Conservation (phyloP, 331 rosid genomes). For the Acacia concinna region DNA sequence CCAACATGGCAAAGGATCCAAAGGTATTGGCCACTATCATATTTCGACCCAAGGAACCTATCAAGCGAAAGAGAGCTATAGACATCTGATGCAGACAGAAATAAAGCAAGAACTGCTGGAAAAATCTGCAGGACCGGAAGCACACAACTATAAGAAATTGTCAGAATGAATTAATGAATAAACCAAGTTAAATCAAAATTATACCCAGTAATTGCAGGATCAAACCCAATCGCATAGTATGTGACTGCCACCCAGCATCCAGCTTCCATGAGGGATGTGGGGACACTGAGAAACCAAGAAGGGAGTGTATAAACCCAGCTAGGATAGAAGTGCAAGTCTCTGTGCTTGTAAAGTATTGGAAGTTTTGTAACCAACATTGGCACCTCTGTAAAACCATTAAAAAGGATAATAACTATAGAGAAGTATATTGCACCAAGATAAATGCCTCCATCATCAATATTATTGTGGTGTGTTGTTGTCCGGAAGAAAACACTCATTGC, state of each 20-base stretch:
- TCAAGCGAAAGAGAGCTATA: constrained; percentile 83
- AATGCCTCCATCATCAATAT: constrained; percentile 82
- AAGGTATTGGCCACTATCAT: constrained; percentile 97
- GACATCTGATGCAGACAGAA: constrained; percentile 98
- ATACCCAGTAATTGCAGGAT: constrained; percentile 81
- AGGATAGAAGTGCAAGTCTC: constrained; percentile 96
- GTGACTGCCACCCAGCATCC: constrained; percentile 94
- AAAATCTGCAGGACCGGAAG: constrained; percentile 66
- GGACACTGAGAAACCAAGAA: constrained; percentile 85
- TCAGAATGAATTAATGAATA: constrained; percentile 22
- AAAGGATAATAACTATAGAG: constrained; percentile 90
- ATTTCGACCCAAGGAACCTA: constrained; percentile 97
- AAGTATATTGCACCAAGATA: constrained; percentile 95
- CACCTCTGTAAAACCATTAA: constrained; percentile 96
- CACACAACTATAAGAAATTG: constrained; percentile 29
- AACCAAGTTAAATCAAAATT: constrained; percentile 28
- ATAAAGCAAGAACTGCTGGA: constrained; percentile 73
- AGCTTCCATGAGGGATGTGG: constrained; percentile 84
- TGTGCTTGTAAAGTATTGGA: constrained; percentile 95
- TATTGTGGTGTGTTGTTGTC: constrained; percentile 74
- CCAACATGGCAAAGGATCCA: constrained; percentile 98
- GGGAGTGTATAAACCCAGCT: constrained; percentile 97
- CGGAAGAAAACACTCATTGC: constrained; percentile 99
- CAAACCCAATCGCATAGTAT: constrained; percentile 88
- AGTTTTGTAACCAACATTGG: constrained; percentile 97